These are phyloP conservation scores for Magnolia changhungtana DNA, from an alignment of 164 flowering plant genomes.

Conservation along the genomic window DNA sequence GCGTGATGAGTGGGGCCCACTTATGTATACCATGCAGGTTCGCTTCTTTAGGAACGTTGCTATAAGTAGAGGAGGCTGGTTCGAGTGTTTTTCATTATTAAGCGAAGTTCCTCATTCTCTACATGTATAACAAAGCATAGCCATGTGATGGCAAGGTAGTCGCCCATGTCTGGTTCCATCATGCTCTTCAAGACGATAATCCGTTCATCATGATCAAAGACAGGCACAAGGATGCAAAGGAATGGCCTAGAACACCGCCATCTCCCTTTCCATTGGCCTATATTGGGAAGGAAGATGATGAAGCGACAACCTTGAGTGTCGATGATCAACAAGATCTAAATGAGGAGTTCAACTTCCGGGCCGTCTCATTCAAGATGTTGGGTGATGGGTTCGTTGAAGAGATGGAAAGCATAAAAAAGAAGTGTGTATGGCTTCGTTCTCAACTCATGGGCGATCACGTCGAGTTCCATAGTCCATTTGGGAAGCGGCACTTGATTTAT, in stretches of 20 bases:
- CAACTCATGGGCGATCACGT: conserved; percentile 6
- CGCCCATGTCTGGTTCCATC: not conserved
- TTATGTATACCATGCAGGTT: no score
- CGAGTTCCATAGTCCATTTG: conserved; percentile 14
- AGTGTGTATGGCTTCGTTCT: conserved; percentile 12
- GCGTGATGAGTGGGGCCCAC: no score
- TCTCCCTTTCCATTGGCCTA: not conserved
- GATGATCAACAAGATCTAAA: not conserved
- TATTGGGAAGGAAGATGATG: not conserved
- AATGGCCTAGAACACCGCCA: not conserved
- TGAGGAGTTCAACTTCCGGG: not conserved
- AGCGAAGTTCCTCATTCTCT: no score
- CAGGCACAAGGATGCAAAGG: not conserved
- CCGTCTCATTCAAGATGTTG: not conserved
- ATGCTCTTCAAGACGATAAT: not conserved
- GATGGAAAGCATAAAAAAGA: conserved; percentile 4
- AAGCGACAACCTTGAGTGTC: not conserved
- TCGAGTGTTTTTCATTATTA: no score
- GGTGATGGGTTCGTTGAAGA: not conserved
- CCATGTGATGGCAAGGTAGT: no score
- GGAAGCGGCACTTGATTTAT: conserved; percentile 12
- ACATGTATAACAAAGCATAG: no score
- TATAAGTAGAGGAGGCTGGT: no score
- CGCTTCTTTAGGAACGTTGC: no score
- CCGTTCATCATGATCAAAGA: not conserved